Conservation (phyloP, 148 eudicot species). For the Rhododendron ferrugineum region DNA sequence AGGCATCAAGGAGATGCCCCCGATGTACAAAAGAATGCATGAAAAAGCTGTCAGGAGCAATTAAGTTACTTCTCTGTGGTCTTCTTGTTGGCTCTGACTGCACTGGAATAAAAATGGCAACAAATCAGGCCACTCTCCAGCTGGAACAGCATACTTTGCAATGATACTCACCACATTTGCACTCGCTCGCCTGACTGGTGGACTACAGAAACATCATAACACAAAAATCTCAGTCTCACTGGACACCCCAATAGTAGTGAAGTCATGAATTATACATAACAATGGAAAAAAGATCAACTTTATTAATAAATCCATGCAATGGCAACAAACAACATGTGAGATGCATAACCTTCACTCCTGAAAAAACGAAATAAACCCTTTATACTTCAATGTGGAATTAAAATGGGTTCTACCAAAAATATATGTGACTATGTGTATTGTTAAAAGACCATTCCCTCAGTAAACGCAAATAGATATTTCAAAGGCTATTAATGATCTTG, state of each 20-base stretch:
- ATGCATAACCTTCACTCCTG: not conserved
- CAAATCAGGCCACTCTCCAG: constrained; percentile 95
- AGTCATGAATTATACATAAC: not conserved
- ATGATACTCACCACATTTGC: constrained; percentile 91
- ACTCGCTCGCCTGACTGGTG: constrained; percentile 95
- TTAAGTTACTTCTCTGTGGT: constrained; percentile 71
- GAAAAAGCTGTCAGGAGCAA: constrained; percentile 2
- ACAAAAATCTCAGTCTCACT: not conserved
- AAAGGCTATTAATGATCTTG: not conserved
- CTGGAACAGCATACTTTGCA: constrained; percentile 95
- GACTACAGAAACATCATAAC: constrained; percentile 41
- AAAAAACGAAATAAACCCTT: not conserved
- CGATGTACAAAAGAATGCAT: not conserved
- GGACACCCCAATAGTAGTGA: not conserved
- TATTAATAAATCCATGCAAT: not conserved
- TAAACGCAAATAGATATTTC: not conserved
- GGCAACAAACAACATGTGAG: not conserved
- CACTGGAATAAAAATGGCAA: constrained; percentile 94
- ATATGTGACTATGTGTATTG: not conserved
- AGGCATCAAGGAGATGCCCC: too few species aligned
- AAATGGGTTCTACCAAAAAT: not conserved
- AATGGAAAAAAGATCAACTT: not conserved
- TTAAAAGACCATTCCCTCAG: not conserved
- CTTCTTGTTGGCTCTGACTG: constrained; percentile 96
- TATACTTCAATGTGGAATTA: not conserved